Conservation (phyloP, 495 filamentous ascomycete species). For the Aspergillus ellipticus region DNA sequence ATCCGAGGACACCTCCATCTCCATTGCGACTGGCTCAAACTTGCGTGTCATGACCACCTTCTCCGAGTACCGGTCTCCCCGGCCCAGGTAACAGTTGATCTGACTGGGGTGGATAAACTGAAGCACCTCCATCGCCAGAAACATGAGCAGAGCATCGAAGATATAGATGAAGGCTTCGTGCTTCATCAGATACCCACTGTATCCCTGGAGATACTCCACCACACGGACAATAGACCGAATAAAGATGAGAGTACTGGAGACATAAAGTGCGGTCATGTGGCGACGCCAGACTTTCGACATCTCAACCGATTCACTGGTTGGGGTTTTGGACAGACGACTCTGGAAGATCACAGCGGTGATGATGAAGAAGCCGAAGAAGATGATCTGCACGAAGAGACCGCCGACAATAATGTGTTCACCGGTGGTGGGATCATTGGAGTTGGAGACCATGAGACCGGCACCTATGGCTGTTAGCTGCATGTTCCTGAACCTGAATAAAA, state of each 20-base stretch:
- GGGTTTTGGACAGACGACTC: conserved; percentile 23
- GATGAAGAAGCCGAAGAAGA: conserved; percentile 53
- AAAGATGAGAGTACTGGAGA: conserved; percentile 51
- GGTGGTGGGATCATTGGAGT: conserved; percentile 8
- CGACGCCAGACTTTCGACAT: conserved; percentile 43
- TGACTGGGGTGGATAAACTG: neutral
- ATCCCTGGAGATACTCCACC: conserved; percentile 58
- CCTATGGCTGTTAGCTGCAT: conserved; percentile 16
- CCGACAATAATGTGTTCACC: conserved; percentile 42
- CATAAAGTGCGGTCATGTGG: conserved; percentile 51
- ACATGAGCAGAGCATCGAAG: conserved; percentile 60
- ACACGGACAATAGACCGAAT: conserved; percentile 60
- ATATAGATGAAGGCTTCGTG: conserved; percentile 60
- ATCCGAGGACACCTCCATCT: neutral
- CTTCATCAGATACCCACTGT: conserved; percentile 46
- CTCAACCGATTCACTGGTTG: conserved; percentile 21
- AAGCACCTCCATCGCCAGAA: conserved; percentile 10
- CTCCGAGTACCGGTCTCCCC: neutral
- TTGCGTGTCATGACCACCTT: neutral
- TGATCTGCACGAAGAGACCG: conserved; percentile 48
- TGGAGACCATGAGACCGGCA: conserved; percentile 33
- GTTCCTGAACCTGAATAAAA: too few species aligned
- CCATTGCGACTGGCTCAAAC: neutral
- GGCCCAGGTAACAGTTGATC: neutral
- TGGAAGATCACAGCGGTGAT: conserved; percentile 42